Evolutionary conservation across 2,329 filamentous ascomycete genomes (phyloP).

Genomic region (Neonectria magnoliae): DNA sequence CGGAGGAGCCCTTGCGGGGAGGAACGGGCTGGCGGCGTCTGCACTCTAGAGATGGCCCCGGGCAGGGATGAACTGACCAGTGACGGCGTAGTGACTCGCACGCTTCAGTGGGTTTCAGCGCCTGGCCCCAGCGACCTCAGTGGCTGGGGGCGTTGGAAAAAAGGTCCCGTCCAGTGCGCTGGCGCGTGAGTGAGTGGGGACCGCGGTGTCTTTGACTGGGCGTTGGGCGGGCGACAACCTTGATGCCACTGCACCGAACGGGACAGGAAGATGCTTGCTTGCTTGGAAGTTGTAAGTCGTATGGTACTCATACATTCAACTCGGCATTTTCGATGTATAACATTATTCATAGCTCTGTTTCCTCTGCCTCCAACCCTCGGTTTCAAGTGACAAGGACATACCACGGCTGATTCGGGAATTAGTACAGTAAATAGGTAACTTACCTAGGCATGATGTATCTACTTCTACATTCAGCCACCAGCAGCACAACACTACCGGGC

Average conservation of each 20-base stretch:
- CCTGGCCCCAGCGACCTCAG: neutral
- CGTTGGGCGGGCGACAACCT: neutral
- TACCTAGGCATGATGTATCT: too few relatives aligned
- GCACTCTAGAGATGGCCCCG: neutral
- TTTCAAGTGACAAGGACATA: neutral
- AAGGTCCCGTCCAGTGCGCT: neutral
- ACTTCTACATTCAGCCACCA: neutral
- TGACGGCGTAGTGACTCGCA: neutral
- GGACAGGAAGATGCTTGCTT: too few relatives aligned
- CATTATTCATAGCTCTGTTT: neutral
- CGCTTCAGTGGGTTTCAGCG: constrained; percentile 16
- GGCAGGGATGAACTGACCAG: neutral
- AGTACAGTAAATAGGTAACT: too few relatives aligned
- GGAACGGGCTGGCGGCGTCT: constrained; percentile 10
- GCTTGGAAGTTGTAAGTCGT: too few relatives aligned
- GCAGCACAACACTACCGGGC: too few relatives aligned
- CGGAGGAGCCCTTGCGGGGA: neutral
- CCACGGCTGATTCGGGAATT: neutral
- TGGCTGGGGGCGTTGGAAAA: constrained; percentile 5
- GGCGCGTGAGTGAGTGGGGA: constrained; percentile 6
- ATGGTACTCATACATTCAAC: neutral
- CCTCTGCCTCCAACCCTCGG: neutral
- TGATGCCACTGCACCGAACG: neutral
- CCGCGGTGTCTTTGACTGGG: neutral
- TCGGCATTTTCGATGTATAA: neutral